These are phyloP conservation scores for Chytriomyces sp. DNA, from an alignment of 192 early-diverging fungal genomes.

Conservation along the genomic window DNA sequence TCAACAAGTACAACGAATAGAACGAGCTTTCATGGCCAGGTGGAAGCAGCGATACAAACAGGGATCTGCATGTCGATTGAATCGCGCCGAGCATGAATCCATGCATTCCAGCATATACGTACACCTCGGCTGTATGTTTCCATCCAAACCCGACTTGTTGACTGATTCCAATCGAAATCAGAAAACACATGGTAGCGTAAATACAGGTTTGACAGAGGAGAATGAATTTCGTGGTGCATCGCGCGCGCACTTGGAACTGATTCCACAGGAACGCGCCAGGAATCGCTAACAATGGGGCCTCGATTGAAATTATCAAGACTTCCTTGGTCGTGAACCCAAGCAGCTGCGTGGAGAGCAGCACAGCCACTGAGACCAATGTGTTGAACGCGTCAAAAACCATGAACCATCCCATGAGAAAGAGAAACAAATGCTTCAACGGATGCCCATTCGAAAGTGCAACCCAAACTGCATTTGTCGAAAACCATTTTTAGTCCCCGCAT, in stretches of 20 bases:
- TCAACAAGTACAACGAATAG: conserved; percentile 68
- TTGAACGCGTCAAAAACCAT: conserved; percentile 34
- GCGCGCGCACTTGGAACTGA: conserved; percentile 1
- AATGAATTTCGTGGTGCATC: neutral
- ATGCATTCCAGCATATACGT: conserved; percentile 59
- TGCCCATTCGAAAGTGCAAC: neutral
- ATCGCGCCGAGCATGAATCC: conserved; percentile 64
- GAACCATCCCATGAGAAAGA: conserved; percentile 47
- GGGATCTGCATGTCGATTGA: conserved; percentile 56
- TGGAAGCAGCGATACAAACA: conserved; percentile 70
- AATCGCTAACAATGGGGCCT: conserved; percentile 27
- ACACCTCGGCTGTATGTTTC: conserved; percentile 59
- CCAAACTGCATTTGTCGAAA: too few species aligned
- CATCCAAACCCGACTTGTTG: conserved; percentile 54
- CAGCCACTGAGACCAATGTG: conserved; percentile 12
- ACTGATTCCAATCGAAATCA: neutral
- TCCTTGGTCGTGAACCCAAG: conserved; percentile 47
- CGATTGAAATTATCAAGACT: conserved; percentile 29
- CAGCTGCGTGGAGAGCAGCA: conserved; percentile 50
- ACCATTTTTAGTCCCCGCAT: too few species aligned
- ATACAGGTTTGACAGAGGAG: conserved; percentile 22
- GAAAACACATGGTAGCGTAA: conserved; percentile 19
- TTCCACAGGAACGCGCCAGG: conserved; percentile 22
- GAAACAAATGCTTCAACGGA: conserved; percentile 32
- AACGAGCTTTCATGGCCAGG: conserved; percentile 68